Percentiles rank a stretch among this genome's conserved stretches.
Evolutionary conservation across 768 basidiomycete species (phyloP).

Genomic region (Phaeotremella skinneri): DNA sequence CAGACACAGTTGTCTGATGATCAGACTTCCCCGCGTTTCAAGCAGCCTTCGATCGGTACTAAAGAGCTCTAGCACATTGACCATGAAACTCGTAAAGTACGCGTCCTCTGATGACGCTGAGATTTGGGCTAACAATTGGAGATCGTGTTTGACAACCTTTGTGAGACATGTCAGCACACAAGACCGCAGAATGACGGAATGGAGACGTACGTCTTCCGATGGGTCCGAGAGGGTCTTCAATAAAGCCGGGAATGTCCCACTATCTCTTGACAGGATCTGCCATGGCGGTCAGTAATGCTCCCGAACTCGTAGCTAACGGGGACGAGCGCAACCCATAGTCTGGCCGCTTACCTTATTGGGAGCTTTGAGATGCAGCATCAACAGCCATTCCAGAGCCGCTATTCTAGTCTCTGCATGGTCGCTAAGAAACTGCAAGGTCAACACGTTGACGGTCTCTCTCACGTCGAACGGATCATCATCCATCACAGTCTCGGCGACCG

Average conservation of each 20-base stretch:
- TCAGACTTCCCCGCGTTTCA: conserved; percentile 88
- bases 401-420: conserved; percentile 96
- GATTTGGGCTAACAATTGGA: conserved; percentile 94
- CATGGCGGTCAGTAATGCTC: background rate
- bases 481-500: conserved; percentile 38
- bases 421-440: conserved; percentile 90
- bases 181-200: no score
- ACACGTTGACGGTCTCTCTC: conserved; percentile 82
- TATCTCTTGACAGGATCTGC: conserved; percentile 91
- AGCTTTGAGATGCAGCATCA: conserved; percentile 97
- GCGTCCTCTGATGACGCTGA: conserved; percentile 91
- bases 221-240: conserved; percentile 94
- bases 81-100: conserved; percentile 94
- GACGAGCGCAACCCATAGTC: background rate
- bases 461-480: conserved; percentile 83
- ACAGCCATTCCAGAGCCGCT: conserved; percentile 92
- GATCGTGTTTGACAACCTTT: conserved; percentile 90
- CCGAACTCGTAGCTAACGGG: background rate
- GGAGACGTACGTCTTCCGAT: conserved; percentile 81
- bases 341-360: conserved; percentile 78
- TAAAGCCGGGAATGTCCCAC: conserved; percentile 92
- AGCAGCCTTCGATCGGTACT: conserved; percentile 87
- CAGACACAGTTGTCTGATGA: conserved; percentile 89
- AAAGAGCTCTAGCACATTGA: conserved; percentile 88
- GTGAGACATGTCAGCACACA: background rate